Conservation (phyloP, 345 rosid species). For the Cardiospermum halicacabum region DNA sequence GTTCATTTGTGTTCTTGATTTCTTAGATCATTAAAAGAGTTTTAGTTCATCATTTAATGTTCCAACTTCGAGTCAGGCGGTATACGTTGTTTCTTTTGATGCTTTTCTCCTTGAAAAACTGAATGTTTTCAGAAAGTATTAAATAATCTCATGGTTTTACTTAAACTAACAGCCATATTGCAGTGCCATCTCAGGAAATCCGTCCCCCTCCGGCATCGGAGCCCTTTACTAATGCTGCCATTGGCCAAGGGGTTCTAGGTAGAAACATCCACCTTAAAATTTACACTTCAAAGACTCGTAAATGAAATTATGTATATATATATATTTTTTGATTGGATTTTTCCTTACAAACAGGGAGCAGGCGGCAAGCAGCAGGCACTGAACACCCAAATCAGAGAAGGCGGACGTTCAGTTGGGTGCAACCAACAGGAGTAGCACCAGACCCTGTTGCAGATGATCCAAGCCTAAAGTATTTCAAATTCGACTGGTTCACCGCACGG, state of each 20-base stretch:
- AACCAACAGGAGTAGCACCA: background rate
- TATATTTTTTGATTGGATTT: too few species aligned
- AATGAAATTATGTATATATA: too few species aligned
- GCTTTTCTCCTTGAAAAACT: background rate
- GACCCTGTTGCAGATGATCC: background rate
- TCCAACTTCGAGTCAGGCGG: background rate
- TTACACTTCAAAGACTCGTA: too few species aligned
- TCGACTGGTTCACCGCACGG: too few species aligned
- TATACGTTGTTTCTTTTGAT: background rate
- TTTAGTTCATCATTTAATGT: background rate
- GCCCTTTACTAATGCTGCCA: too few species aligned
- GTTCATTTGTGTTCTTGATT: background rate
- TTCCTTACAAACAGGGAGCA: too few species aligned
- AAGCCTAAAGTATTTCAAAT: too few species aligned
- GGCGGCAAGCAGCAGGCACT: background rate
- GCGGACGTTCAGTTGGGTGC: too few species aligned
- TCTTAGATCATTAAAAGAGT: background rate
- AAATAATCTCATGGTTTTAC: constrained; percentile 7
- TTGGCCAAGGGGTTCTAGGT: too few species aligned
- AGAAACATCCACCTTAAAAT: too few species aligned
- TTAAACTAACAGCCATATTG: background rate
- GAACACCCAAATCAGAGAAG: background rate
- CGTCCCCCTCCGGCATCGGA: background rate
- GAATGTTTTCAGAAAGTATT: background rate
- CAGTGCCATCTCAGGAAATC: background rate